phyloP scores from a whole-genome alignment of 2,329 filamentous ascomycete species.

The Calonectria crousiana region DNA sequence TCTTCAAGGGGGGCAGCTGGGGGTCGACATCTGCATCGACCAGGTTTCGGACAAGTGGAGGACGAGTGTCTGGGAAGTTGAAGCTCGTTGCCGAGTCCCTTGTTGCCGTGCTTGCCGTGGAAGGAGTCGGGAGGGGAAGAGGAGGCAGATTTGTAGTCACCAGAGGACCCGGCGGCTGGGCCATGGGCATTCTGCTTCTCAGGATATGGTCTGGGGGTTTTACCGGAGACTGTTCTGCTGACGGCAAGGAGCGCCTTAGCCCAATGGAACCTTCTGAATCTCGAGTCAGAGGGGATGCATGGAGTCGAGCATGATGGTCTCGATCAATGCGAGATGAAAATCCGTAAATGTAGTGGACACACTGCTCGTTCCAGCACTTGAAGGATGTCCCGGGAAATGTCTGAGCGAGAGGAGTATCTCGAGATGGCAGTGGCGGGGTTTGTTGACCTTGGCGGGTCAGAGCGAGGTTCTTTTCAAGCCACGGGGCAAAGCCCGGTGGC shows the following conservation, averaged over 20 bases:
- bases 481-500: constrained; percentile 61
- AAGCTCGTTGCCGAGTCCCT: constrained; percentile 46
- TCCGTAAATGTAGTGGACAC: constrained; percentile 70
- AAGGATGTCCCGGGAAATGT: constrained; percentile 48
- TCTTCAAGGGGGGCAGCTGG: constrained; percentile 66
- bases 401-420: constrained; percentile 27
- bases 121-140: constrained; percentile 46
- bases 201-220: constrained; percentile 37
- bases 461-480: constrained; percentile 65
- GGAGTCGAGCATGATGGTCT: constrained; percentile 63
- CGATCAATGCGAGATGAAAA: constrained; percentile 64
- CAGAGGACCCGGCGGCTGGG: constrained; percentile 53
- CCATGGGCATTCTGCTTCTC: constrained; percentile 46
- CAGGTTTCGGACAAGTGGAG: constrained; percentile 52
- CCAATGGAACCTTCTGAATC: constrained; percentile 59
- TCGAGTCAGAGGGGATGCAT: constrained; percentile 55
- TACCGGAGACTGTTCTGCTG: constrained; percentile 26
- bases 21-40: constrained; percentile 63
- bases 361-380: constrained; percentile 68
- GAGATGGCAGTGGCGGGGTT: constrained; percentile 50
- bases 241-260: constrained; percentile 26
- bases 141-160: constrained; percentile 45
- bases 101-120: constrained; percentile 38
- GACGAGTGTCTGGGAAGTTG: constrained; percentile 55
- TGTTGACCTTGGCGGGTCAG: constrained; percentile 62